Evolutionary conservation across 345 rosid species (phyloP).

Genomic region (Eucalyptus erythrocorys): DNA sequence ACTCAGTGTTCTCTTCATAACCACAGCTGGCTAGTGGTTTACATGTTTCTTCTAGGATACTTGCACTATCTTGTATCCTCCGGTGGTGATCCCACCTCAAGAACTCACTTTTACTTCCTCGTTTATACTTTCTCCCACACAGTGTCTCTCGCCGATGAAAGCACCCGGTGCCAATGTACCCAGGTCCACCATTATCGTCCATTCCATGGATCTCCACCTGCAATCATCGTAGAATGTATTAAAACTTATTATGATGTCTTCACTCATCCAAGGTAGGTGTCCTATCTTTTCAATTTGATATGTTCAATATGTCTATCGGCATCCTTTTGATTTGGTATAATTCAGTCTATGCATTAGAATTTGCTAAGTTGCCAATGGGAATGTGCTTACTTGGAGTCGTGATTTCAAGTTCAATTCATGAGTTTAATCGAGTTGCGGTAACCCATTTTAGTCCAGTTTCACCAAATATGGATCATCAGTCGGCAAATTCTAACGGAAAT

Average conservation of each 20-base stretch:
- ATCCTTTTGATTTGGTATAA: not conserved
- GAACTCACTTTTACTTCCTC: not conserved
- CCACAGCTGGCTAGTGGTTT: constrained; percentile 8
- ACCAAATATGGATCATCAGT: not conserved
- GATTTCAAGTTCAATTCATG: not conserved
- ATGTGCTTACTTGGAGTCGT: not conserved
- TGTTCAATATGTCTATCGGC: not conserved
- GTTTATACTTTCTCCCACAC: not conserved
- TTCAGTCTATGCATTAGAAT: not conserved
- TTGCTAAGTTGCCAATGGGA: not conserved
- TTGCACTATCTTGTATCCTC: not conserved
- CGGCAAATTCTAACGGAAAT: not conserved
- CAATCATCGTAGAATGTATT: not conserved
- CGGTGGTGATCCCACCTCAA: not conserved
- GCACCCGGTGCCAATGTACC: constrained; percentile 20
- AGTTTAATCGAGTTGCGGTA: not conserved
- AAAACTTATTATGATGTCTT: not conserved
- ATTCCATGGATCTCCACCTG: constrained; percentile 14
- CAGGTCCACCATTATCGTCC: constrained; percentile 14
- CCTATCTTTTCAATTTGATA: not conserved
- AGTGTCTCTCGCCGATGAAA: constrained; percentile 20
- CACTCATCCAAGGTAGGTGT: not conserved
- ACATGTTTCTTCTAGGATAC: constrained; percentile 1
- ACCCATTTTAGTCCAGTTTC: not conserved
- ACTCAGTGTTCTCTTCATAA: constrained; percentile 10